These are phyloP conservation scores for Micromonas pusilla DNA, from an alignment of 139 green algal species.

Conservation along the genomic window DNA sequence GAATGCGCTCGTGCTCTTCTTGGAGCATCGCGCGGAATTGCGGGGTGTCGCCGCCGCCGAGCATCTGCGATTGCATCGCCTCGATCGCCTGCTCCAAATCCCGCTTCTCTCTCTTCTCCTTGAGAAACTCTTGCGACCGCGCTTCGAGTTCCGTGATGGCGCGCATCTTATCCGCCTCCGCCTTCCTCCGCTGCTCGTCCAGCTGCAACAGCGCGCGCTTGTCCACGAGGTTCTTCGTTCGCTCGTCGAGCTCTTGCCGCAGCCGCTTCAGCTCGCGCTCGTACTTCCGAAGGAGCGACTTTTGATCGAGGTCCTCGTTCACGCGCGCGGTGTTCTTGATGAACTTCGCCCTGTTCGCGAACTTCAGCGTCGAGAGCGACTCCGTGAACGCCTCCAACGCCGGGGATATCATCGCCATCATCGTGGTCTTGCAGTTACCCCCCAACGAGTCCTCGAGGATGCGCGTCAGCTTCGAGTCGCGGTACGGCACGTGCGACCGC, in stretches of 20 bases:
- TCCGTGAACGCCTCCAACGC: constrained; percentile 38
- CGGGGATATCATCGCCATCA: constrained; percentile 69
- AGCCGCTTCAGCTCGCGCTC: constrained; percentile 82
- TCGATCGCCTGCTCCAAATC: constrained; percentile 70
- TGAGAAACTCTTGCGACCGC: constrained; percentile 71
- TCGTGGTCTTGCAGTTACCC: constrained; percentile 76
- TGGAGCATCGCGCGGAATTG: constrained; percentile 70
- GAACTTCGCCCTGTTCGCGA: constrained; percentile 89
- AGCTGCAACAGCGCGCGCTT: constrained; percentile 68
- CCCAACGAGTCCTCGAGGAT: constrained; percentile 51
- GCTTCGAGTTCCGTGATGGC: constrained; percentile 85
- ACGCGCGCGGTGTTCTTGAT: constrained; percentile 86
- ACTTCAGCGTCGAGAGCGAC: constrained; percentile 63
- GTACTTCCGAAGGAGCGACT: constrained; percentile 88
- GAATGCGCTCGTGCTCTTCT: constrained; percentile 67
- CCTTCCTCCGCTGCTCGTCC: constrained; percentile 80
- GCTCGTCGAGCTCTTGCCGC: constrained; percentile 72
- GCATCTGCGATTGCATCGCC: constrained; percentile 80
- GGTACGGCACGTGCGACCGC: constrained; percentile 73
- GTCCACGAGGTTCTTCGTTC: constrained; percentile 78
- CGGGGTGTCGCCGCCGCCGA: constrained; percentile 67
- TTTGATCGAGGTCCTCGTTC: constrained; percentile 93
- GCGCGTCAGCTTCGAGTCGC: constrained; percentile 70
- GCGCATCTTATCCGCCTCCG: constrained; percentile 90
- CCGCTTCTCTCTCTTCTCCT: constrained; percentile 81